A percentile compares a stretch with the other conserved stretches of the same genome.
Evolutionary conservation across 148 eudicot genomes (phyloP).

Genomic region (Vaccinium vitisidaea): DNA sequence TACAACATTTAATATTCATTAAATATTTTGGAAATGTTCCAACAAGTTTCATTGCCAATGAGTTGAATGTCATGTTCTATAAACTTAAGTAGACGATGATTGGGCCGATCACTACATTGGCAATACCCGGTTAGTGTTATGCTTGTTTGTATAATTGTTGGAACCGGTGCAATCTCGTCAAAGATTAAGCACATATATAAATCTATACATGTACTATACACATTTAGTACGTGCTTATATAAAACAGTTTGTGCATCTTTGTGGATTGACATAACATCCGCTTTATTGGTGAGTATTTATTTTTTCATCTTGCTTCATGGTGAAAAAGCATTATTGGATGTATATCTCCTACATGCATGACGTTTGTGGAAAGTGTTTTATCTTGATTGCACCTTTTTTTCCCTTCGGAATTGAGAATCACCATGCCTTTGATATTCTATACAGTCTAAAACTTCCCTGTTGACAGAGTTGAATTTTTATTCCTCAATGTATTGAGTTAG

Average conservation of each 20-base stretch:
- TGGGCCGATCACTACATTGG: neutral
- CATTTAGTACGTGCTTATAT: neutral
- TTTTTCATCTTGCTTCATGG: neutral
- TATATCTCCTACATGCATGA: neutral
- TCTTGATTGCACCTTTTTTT: neutral
- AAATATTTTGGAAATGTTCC: no score
- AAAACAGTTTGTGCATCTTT: neutral
- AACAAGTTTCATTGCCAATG: no score
- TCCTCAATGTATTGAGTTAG: neutral
- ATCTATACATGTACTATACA: neutral
- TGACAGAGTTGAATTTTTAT: neutral
- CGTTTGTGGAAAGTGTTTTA: neutral
- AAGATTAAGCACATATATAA: neutral
- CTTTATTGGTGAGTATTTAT: neutral
- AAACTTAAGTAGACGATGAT: neutral
- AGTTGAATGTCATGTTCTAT: neutral
- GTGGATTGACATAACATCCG: neutral
- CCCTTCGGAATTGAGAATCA: neutral
- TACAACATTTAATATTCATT: no score
- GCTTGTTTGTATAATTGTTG: neutral
- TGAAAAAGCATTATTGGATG: neutral
- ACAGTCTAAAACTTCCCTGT: neutral
- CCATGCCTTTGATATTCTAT: neutral
- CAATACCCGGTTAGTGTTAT: neutral
- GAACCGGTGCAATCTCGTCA: neutral